Evolutionary conservation across 2,329 filamentous ascomycete species (phyloP).

Genomic region (Hirsutella rhossiliensis): DNA sequence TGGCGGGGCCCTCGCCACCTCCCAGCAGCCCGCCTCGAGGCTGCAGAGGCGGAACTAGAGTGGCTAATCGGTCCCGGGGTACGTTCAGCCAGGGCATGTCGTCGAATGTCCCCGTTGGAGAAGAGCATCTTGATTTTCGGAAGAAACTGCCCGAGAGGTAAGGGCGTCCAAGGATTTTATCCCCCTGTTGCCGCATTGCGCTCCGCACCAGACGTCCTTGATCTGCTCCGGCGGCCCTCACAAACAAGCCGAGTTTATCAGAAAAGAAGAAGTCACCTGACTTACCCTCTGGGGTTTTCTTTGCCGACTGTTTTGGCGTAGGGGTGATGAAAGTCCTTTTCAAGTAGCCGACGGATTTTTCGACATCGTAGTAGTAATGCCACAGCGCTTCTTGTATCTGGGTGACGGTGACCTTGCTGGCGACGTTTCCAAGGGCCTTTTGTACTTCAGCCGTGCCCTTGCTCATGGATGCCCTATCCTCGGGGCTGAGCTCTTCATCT

Average conservation of each 20-base stretch:
- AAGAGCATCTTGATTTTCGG: not conserved
- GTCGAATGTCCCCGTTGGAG: slow-evolving; percentile 43
- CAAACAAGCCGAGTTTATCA: slow-evolving; percentile 12
- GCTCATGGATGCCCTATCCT: slow-evolving; percentile 42
- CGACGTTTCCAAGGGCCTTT: slow-evolving; percentile 47
- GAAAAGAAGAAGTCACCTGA: slow-evolving; percentile 19
- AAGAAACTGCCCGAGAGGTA: not conserved
- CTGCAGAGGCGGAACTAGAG: slow-evolving; percentile 44
- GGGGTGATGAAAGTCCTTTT: slow-evolving; percentile 48
- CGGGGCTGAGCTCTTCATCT: slow-evolving; percentile 32
- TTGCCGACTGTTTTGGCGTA: slow-evolving; percentile 20
- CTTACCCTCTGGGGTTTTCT: slow-evolving; percentile 32
- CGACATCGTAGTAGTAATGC: slow-evolving; percentile 93
- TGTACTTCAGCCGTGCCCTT: slow-evolving; percentile 56
- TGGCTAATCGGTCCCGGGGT: slow-evolving; percentile 50
- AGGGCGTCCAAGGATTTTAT: not conserved
- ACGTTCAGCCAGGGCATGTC: slow-evolving; percentile 80
- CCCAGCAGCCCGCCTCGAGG: slow-evolving; percentile 63
- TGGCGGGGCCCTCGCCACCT: slow-evolving; percentile 53
- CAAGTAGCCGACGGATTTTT: slow-evolving; percentile 73
- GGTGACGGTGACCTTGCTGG: slow-evolving; percentile 39
- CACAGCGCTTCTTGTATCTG: slow-evolving; percentile 86
- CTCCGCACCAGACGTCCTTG: slow-evolving; percentile 7
- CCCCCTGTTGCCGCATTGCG: not conserved
- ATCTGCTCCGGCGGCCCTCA: slow-evolving; percentile 20